These are phyloP conservation scores for Baudoinia panamericana DNA, from an alignment of 495 filamentous ascomycete genomes.

Conservation along the genomic window DNA sequence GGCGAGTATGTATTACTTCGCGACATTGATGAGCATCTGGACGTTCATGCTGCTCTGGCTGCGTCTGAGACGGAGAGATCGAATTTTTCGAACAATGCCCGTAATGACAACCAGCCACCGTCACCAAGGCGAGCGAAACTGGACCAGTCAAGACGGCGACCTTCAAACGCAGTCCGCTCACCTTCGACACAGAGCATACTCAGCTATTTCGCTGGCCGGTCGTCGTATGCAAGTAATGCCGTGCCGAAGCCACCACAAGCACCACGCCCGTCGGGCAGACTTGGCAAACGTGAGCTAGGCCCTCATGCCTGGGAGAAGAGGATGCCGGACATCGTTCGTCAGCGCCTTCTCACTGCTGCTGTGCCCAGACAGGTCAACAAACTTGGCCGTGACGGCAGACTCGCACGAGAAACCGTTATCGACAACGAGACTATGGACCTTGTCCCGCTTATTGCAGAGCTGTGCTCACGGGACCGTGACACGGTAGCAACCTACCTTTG, in stretches of 20 bases:
- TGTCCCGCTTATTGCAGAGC: slow-evolving; percentile 56
- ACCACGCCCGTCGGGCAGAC: background rate
- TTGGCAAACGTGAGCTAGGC: slow-evolving; percentile 49
- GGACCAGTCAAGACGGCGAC: slow-evolving; percentile 1
- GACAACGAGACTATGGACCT: slow-evolving; percentile 55
- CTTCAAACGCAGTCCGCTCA: background rate
- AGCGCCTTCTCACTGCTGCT: slow-evolving; percentile 52
- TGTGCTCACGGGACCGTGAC: slow-evolving; percentile 53
- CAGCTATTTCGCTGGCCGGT: slow-evolving; percentile 5
- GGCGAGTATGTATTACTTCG: slow-evolving; percentile 48
- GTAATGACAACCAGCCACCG: background rate
- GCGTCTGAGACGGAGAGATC: slow-evolving; percentile 1
- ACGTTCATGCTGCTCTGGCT: slow-evolving; percentile 46
- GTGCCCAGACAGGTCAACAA: slow-evolving; percentile 43
- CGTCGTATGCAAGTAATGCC: slow-evolving; percentile 5
- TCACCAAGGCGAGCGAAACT: background rate
- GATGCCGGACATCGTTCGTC: slow-evolving; percentile 73
- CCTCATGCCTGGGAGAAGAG: slow-evolving; percentile 72
- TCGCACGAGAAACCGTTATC: slow-evolving; percentile 35
- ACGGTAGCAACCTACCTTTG: slow-evolving; percentile 67
- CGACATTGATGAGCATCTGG: slow-evolving; percentile 58
- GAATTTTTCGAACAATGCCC: background rate
- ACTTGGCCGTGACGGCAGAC: slow-evolving; percentile 38
- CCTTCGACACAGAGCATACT: background rate
- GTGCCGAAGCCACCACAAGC: background rate